A percentile compares a stretch with the other conserved stretches of the same genome.
Conservation (phyloP, 208 protist genomes). For the Leishmania mexicana region DNA sequence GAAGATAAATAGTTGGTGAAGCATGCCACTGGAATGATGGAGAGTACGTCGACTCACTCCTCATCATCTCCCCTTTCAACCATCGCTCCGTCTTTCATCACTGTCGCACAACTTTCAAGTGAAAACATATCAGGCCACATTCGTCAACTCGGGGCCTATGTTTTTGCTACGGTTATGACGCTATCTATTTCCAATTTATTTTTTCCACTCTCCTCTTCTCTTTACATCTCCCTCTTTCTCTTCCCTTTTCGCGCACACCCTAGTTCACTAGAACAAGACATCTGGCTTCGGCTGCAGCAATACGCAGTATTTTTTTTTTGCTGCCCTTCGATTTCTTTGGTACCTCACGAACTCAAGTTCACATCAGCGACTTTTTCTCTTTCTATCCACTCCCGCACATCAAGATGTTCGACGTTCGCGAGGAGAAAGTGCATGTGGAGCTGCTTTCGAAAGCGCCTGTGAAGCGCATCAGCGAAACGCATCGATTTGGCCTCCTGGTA, state of each 20-base stretch:
- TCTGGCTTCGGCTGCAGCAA: neutral
- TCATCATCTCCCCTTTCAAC: neutral
- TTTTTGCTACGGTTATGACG: neutral
- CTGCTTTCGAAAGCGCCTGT: conserved; percentile 8
- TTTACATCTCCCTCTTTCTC: neutral
- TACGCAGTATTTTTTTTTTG: neutral
- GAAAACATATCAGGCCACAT: neutral
- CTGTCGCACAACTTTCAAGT: too few species aligned
- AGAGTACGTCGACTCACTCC: neutral
- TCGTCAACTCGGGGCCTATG: neutral
- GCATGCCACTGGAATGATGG: neutral
- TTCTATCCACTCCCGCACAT: neutral
- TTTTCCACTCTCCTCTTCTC: neutral
- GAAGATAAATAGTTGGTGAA: neutral
- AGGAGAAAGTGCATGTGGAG: conserved; percentile 16
- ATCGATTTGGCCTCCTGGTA: conserved; percentile 49
- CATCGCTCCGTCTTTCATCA: too few species aligned
- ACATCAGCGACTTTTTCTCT: neutral
- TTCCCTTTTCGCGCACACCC: neutral
- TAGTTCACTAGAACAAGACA: neutral
- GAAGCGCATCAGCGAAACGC: conserved; percentile 43
- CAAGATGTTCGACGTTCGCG: conserved; percentile 9
- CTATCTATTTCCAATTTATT: neutral
- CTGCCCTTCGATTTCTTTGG: too few species aligned
- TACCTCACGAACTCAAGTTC: neutral